phyloP scores from a whole-genome alignment of 768 basidiomycete genomes.

The Phanerochaete carnosa region DNA sequence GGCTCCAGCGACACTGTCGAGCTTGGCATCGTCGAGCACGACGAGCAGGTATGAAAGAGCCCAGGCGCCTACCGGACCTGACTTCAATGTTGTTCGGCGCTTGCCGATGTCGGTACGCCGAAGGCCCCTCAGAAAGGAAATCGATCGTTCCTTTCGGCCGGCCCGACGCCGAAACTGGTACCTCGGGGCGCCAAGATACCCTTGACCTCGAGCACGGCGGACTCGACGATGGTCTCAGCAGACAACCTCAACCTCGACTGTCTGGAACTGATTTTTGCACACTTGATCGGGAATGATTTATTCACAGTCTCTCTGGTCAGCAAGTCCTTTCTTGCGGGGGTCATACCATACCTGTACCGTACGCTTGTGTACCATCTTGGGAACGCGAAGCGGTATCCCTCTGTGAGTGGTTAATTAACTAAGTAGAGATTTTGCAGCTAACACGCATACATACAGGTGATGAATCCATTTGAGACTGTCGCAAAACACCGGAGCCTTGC shows the following conservation, averaged over 20 bases:
- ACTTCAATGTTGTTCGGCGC: conserved; percentile 2
- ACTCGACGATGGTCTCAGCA: conserved; percentile 51
- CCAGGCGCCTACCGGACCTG: conserved; percentile 4
- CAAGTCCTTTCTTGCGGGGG: conserved; percentile 60
- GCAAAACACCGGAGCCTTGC: conserved; percentile 49
- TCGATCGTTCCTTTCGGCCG: not conserved
- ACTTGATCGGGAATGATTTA: conserved; percentile 51
- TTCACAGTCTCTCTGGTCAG: conserved; percentile 61
- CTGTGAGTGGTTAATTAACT: conserved; percentile 32
- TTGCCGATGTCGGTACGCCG: not conserved
- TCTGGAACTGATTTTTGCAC: conserved; percentile 60
- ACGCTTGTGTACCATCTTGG: conserved; percentile 50
- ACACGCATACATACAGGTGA: conserved; percentile 22
- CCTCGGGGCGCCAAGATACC: not conserved
- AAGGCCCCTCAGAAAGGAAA: not conserved
- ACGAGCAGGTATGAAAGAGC: conserved; percentile 19
- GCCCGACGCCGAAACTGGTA: not conserved
- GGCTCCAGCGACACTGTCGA: conserved; percentile 64
- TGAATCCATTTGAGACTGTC: conserved; percentile 62
- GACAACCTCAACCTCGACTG: conserved; percentile 73
- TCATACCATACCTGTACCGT: conserved; percentile 60
- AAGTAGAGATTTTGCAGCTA: not conserved
- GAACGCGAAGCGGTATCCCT: conserved; percentile 57
- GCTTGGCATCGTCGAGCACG: conserved; percentile 39
- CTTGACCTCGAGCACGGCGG: not conserved